A percentile compares a stretch with the other conserved stretches of the same genome.
Evolutionary conservation across 306 rosid genomes (phyloP).

Genomic region (Pyrus communis): DNA sequence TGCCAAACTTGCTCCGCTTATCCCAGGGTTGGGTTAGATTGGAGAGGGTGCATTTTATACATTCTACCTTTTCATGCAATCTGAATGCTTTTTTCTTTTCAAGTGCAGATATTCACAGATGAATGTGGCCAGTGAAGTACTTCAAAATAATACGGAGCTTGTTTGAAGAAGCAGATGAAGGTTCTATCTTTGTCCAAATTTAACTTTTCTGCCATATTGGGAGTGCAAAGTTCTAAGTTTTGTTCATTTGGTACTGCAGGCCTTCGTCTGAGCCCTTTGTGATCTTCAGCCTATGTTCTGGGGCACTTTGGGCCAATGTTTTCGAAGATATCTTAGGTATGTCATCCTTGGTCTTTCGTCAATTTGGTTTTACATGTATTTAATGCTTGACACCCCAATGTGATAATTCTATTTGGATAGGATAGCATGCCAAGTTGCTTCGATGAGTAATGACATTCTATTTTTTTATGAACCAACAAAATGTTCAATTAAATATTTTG

Average conservation of each 20-base stretch:
- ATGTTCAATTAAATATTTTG: neutral
- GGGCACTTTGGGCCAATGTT: constrained; percentile 79
- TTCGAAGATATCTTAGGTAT: constrained; percentile 64
- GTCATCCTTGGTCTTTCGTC: neutral
- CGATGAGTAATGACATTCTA: neutral
- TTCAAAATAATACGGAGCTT: constrained; percentile 41
- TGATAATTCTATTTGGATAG: neutral
- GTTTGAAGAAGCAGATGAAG: constrained; percentile 65
- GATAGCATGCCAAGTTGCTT: neutral
- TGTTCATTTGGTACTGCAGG: constrained; percentile 49
- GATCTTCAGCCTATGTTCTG: constrained; percentile 63
- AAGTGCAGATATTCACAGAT: constrained; percentile 89
- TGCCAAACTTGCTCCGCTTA: neutral
- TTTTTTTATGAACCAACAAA: neutral
- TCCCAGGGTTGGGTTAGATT: neutral
- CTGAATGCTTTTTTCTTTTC: neutral
- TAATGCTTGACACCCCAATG: neutral
- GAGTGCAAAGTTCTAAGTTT: constrained; percentile 26
- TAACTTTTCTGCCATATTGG: constrained; percentile 14
- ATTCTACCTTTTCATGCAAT: constrained; percentile 3
- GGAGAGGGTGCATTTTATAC: neutral
- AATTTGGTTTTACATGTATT: neutral
- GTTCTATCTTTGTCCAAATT: constrained; percentile 24
- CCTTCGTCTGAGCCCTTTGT: constrained; percentile 73
- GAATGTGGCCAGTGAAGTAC: constrained; percentile 80